phyloP scores from a whole-genome alignment of 805 yeast species.

The Ogataea thermomethanolica region DNA sequence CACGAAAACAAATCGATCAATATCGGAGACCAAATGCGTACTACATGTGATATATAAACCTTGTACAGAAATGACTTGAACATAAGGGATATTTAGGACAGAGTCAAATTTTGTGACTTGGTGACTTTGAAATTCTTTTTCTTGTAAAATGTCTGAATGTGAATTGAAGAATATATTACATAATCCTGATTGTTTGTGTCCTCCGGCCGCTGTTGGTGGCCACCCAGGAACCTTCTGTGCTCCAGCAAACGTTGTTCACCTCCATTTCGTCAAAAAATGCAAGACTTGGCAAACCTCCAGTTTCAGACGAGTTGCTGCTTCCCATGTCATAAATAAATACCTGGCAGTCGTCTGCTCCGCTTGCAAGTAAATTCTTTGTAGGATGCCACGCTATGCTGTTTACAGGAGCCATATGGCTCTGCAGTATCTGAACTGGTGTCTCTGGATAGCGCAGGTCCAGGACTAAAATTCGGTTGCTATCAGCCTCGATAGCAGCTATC shows the following conservation, averaged over 20 bases:
- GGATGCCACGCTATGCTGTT: constrained; percentile 89
- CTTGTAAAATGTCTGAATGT: background rate
- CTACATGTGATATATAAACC: constrained; percentile 5
- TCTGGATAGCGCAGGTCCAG: constrained; percentile 90
- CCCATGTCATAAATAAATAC: constrained; percentile 63
- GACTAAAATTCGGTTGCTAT: constrained; percentile 60
- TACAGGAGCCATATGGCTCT: constrained; percentile 64
- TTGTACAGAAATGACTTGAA: constrained; percentile 5
- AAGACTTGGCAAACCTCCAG: constrained; percentile 28
- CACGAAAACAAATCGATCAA: constrained; percentile 1
- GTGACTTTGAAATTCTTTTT: constrained; percentile 1
- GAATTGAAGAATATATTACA: background rate
- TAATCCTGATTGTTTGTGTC: constrained; percentile 52
- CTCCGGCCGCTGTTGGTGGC: constrained; percentile 71
- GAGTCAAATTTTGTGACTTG: constrained; percentile 10
- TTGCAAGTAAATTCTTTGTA: constrained; percentile 51
- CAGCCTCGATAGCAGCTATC: constrained; percentile 76
- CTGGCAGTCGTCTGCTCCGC: constrained; percentile 74
- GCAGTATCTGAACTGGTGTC: constrained; percentile 64
- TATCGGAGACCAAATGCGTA: background rate
- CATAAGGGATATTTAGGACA: background rate
- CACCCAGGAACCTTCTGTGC: constrained; percentile 70
- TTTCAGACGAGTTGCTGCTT: background rate
- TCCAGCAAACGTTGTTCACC: constrained; percentile 76
- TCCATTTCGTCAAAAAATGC: constrained; percentile 65